Base-by-base conservation (phyloP, 345 rosid species). In the Gossypium turneri region DNA sequence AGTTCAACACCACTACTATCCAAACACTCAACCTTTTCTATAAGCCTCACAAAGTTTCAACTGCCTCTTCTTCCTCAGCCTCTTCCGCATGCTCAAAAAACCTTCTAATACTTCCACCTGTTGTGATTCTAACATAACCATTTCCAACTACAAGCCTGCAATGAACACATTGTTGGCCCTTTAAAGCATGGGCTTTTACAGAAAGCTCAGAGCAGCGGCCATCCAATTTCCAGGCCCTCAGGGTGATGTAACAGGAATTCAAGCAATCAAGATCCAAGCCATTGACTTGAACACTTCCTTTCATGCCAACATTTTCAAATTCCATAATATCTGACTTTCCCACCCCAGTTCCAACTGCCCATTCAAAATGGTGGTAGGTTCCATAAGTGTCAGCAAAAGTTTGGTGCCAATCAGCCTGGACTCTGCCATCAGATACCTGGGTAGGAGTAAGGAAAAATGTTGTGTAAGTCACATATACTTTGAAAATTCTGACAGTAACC, bases 41-140 rank as follows among this genome's bases (percentile, higher is more conserved):
- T 58, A 62, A 73, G 58, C 78, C 58, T 58, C 70, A 61, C 45
- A 66, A 69, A 66, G 52, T 44, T 51, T 50, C 72, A 80, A 70
- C 52, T 87, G 90, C 98, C 96, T 94, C 98, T 85, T 94, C 98
- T 84, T 94, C 98, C 84, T 94, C 98, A 3, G 90, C 92, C 72
- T 91, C 98, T 83, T 94, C 98, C 0, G 98, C 98, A 82, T 92
- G 98, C 74, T 91, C 97, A 84, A 94, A 92, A 85, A 92, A 91
- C 73, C 79, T 85, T 81, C 83, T 81, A 41, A 94, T 94, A 79
- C 92, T 86, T 82, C 90, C 92, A 50, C 98, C 98, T 72, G 85
- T 84, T 27, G 85, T 91, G 27, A 94, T 91, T 79, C 94, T 85
- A 78, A 94, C 90, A 73, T 85, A 87, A 73, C 98, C 98, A 87